These are phyloP conservation scores for Amphibolis antarctica DNA, from an alignment of 106 monocot genomes.

Conservation along the genomic window DNA sequence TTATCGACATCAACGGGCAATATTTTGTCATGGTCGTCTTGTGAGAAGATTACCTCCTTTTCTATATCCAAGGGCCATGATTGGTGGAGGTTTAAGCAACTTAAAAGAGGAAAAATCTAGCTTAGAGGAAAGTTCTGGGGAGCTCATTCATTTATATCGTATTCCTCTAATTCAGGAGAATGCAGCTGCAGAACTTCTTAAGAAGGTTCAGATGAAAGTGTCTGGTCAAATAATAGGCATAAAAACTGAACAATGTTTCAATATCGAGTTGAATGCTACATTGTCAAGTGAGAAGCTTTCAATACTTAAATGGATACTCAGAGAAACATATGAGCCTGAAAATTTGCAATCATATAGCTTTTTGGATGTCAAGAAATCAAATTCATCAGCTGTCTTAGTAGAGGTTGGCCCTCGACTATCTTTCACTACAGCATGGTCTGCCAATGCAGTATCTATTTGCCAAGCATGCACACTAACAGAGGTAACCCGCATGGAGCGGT, in stretches of 20 bases:
- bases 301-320: conserved; percentile 68
- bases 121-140: background rate
- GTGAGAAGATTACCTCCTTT: background rate
- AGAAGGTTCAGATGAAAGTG: conserved; percentile 47
- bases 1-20: background rate
- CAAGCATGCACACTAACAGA: conserved; percentile 57
- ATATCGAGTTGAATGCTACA: conserved; percentile 32
- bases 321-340: conserved; percentile 86
- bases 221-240: conserved; percentile 41
- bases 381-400: conserved; percentile 21
- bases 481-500: conserved; percentile 71
- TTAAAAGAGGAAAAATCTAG: conserved; percentile 14
- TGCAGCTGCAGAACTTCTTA: conserved; percentile 54
- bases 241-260: conserved; percentile 90
- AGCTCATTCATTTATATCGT: conserved; percentile 74
- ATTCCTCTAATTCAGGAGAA: conserved; percentile 55
- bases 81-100: conserved; percentile 26
- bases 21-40: background rate
- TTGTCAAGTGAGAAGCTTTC: conserved; percentile 49
- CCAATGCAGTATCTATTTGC: conserved; percentile 88
- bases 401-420: conserved; percentile 94
- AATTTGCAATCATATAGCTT: conserved; percentile 55
- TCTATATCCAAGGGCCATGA: conserved; percentile 28
- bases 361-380: conserved; percentile 30
- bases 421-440: conserved; percentile 82